These are phyloP conservation scores for Papiliotrema flavescens DNA, from an alignment of 1,284 basidiomycete species.

Conservation along the genomic window DNA sequence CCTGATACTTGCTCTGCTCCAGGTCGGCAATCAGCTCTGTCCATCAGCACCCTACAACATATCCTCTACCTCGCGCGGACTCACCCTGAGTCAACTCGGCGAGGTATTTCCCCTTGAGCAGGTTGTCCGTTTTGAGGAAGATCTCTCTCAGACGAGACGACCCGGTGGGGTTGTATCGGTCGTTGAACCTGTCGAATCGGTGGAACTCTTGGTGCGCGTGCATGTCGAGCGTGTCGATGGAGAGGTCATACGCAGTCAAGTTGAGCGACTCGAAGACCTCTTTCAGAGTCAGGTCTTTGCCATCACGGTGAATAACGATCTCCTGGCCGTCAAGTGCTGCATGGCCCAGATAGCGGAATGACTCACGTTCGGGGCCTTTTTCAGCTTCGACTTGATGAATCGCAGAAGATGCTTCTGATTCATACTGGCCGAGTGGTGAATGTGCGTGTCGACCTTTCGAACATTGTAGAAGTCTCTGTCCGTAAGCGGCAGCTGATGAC, in stretches of 20 bases:
- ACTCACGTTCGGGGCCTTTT: constrained; percentile 53
- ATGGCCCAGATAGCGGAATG: neutral
- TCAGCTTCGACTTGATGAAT: constrained; percentile 93
- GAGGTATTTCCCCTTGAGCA: constrained; percentile 84
- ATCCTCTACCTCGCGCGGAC: constrained; percentile 11
- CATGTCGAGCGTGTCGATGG: constrained; percentile 99
- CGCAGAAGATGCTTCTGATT: constrained; percentile 99
- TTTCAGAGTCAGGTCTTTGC: constrained; percentile 78
- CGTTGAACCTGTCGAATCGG: constrained; percentile 92
- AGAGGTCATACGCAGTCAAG: constrained; percentile 94
- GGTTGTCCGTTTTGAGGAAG: constrained; percentile 98
- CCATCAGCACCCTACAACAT: neutral
- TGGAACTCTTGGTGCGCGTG: constrained; percentile 97
- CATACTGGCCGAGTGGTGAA: constrained; percentile 98
- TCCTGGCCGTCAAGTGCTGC: constrained; percentile 60
- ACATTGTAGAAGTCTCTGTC: constrained; percentile 95
- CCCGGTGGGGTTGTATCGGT: constrained; percentile 56
- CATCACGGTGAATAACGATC: constrained; percentile 92
- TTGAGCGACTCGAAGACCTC: constrained; percentile 95
- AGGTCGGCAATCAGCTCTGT: constrained; percentile 93
- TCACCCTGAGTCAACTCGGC: constrained; percentile 89
- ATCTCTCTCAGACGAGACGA: constrained; percentile 94
- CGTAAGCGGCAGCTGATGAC: neutral
- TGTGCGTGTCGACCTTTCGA: constrained; percentile 97
- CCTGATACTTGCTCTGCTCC: constrained; percentile 98